A percentile compares a stretch with the other conserved stretches of the same genome.
Conservation (phyloP, 768 basidiomycete genomes). For the Pleurotus citrinopileatus region DNA sequence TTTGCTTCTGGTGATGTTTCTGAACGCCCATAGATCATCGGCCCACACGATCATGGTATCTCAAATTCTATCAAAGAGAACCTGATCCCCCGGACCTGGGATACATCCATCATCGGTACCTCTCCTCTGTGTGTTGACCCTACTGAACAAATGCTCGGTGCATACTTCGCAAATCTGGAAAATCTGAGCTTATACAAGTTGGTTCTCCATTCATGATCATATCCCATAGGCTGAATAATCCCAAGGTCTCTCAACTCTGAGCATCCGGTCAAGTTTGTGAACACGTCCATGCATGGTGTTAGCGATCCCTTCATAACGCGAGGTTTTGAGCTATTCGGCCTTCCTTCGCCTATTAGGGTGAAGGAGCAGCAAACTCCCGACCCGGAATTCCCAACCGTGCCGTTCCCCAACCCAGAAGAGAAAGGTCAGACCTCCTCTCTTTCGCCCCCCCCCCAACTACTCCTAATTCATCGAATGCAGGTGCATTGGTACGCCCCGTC, state of each 20-base stretch:
- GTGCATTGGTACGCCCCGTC: slow-evolving; percentile 39
- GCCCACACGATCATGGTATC: slow-evolving; percentile 80
- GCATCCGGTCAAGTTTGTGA: slow-evolving; percentile 60
- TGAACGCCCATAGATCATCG: slow-evolving; percentile 59
- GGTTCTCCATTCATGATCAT: neutral
- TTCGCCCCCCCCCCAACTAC: slow-evolving; percentile 15
- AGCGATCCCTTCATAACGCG: slow-evolving; percentile 59
- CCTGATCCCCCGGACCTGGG: slow-evolving; percentile 51
- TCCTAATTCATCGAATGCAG: slow-evolving; percentile 25
- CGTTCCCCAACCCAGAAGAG: slow-evolving; percentile 89
- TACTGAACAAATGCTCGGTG: slow-evolving; percentile 55
- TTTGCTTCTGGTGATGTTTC: neutral
- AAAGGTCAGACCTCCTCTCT: slow-evolving; percentile 52
- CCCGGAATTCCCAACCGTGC: slow-evolving; percentile 83
- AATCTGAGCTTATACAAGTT: slow-evolving; percentile 26
- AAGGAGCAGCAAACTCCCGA: slow-evolving; percentile 68
- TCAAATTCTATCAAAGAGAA: slow-evolving; percentile 60
- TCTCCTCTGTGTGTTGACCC: slow-evolving; percentile 50
- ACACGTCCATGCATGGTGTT: slow-evolving; percentile 92
- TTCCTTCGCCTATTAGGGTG: slow-evolving; percentile 59
- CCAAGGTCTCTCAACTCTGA: slow-evolving; percentile 34
- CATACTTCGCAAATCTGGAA: slow-evolving; percentile 50
- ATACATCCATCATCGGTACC: slow-evolving; percentile 26
- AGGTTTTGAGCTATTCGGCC: slow-evolving; percentile 59
- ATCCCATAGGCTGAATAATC: neutral